Evolutionary conservation across 768 basidiomycete genomes (phyloP).

Genomic region (Phlebiopsis flavidoalba): DNA sequence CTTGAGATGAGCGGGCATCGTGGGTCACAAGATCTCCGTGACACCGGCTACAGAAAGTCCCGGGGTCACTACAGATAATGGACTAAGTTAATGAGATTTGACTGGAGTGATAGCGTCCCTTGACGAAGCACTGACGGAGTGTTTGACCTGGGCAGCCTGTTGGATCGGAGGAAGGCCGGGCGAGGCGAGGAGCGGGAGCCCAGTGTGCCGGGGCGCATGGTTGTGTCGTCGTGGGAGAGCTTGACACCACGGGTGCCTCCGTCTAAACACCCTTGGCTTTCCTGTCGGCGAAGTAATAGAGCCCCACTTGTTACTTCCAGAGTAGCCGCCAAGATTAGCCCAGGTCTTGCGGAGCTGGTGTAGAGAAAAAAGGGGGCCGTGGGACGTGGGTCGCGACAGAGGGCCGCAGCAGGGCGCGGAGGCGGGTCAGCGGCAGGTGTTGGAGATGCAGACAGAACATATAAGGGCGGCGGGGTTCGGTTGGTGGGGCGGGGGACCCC

Average conservation of each 20-base stretch:
- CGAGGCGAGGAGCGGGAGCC: conserved; percentile 29
- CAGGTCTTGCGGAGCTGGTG: conserved; percentile 72
- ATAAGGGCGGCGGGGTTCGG: conserved; percentile 25
- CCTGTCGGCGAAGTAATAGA: conserved; percentile 71
- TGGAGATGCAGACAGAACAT: conserved; percentile 21
- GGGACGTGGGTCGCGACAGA: conserved; percentile 30
- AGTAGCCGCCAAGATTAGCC: conserved; percentile 81
- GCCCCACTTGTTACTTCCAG: conserved; percentile 83
- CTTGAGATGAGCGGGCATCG: conserved; percentile 41
- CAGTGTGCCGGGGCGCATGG: conserved; percentile 32
- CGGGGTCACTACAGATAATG: too few relatives aligned
- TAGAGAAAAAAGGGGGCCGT: too few relatives aligned
- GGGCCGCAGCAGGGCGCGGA: conserved; percentile 23
- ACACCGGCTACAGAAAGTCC: too few relatives aligned
- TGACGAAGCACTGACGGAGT: conserved; percentile 89
- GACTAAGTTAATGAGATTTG: background rate
- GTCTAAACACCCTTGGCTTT: conserved; percentile 68
- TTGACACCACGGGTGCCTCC: conserved; percentile 45
- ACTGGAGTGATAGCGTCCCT: conserved; percentile 45
- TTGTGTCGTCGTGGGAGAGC: conserved; percentile 40
- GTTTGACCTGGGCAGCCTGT: conserved; percentile 57
- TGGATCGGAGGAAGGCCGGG: conserved; percentile 43
- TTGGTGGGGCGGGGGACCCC: conserved; percentile 24
- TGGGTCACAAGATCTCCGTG: conserved; percentile 57
- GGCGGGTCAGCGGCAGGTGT: conserved; percentile 27